These are phyloP conservation scores for Colletotrichum sp. DNA, from an alignment of 2,329 filamentous ascomycete species.

Conservation along the genomic window DNA sequence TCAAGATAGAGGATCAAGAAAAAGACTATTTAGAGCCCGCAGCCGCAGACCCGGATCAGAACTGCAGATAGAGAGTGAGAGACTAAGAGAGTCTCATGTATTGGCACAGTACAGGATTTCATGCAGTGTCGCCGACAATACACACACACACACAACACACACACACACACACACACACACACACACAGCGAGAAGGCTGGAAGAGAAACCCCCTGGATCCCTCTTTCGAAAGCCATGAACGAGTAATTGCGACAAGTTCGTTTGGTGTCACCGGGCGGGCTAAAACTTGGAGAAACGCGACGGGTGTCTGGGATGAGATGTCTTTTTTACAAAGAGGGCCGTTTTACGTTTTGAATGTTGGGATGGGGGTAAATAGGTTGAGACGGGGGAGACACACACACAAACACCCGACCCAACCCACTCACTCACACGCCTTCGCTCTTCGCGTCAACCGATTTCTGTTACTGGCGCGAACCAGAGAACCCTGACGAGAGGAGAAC, in stretches of 20 bases:
- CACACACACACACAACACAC: background rate
- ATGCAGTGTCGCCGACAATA: background rate
- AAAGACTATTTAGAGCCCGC: background rate
- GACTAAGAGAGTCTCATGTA: background rate
- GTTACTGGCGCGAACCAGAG: background rate
- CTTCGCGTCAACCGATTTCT: background rate
- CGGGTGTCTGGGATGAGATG: background rate
- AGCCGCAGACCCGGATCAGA: background rate
- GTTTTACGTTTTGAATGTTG: background rate
- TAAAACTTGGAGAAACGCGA: background rate
- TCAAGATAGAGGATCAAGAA: background rate
- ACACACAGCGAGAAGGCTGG: background rate
- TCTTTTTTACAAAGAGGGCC: background rate
- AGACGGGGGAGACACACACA: background rate
- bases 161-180: background rate
- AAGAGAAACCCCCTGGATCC: background rate
- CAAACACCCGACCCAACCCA: background rate
- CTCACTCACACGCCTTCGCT: background rate
- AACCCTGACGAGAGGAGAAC: background rate
- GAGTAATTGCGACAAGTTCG: background rate
- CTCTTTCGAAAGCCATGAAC: background rate
- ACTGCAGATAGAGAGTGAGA: background rate
- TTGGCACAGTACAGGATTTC: background rate
- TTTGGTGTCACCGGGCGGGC: background rate
- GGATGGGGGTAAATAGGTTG: background rate